A percentile compares a stretch with the other conserved stretches of the same genome.
These are phyloP conservation scores for Termitomyces sp. DNA, from an alignment of 1,284 basidiomycete species.

Conservation along the genomic window DNA sequence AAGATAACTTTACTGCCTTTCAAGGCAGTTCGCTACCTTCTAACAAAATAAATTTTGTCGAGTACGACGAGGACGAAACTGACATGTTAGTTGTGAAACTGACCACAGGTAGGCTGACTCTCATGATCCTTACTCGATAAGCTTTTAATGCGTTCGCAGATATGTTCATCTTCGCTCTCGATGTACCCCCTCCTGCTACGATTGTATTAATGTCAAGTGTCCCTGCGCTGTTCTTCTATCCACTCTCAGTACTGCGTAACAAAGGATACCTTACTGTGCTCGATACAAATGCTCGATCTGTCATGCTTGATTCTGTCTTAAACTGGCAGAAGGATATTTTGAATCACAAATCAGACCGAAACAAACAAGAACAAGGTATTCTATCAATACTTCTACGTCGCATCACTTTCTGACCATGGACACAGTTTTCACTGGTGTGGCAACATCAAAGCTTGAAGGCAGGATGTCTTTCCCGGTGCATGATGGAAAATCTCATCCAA, in stretches of 20 bases:
- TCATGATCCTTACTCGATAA: not conserved
- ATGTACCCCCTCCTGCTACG: slow-evolving; percentile 9
- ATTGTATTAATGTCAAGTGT: slow-evolving; percentile 13
- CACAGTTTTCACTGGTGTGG: not conserved
- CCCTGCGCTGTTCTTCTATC: not conserved
- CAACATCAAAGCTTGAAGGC: not conserved
- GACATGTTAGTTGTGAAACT: slow-evolving; percentile 1
- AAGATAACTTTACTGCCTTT: not conserved
- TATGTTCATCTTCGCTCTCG: slow-evolving; percentile 11
- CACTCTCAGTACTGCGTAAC: slow-evolving; percentile 5
- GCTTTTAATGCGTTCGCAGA: slow-evolving; percentile 3
- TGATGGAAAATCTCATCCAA: not conserved
- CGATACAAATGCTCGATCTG: not conserved
- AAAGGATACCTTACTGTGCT: slow-evolving; percentile 10
- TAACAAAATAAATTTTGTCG: not conserved
- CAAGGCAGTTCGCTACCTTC: not conserved
- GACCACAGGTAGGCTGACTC: slow-evolving; percentile 2
- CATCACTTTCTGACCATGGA: not conserved
- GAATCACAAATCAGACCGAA: not conserved
- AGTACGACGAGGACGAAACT: not conserved
- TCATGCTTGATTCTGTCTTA: not conserved
- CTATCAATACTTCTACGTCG: not conserved
- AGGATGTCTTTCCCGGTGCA: not conserved
- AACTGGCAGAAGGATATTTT: slow-evolving; percentile 7
- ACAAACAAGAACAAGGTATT: not conserved